phyloP scores from a whole-genome alignment of 352 stramenopile species.

The Phytophthora syringae region DNA sequence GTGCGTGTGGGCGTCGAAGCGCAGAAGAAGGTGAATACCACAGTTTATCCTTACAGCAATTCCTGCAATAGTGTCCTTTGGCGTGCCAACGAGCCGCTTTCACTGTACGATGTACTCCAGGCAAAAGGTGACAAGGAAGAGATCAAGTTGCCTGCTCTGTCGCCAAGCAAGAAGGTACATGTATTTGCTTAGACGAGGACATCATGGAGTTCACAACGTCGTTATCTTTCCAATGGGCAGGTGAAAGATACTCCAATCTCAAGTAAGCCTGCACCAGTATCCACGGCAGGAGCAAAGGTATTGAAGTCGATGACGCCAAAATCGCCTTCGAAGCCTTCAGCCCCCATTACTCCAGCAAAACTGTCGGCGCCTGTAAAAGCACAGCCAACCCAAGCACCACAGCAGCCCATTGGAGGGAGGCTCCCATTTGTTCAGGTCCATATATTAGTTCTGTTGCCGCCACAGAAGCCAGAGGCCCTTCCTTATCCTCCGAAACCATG shows the following conservation, averaged over 20 bases:
- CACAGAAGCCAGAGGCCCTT: background rate
- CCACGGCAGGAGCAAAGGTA: conserved; percentile 6
- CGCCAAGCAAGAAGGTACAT: conserved; percentile 43
- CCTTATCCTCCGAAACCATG: conserved; percentile 1
- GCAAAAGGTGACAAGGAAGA: conserved; percentile 40
- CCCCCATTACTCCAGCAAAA: conserved; percentile 14
- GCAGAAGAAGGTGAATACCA: conserved; percentile 20
- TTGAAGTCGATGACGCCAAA: conserved; percentile 16
- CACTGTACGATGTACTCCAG: background rate
- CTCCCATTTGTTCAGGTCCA: background rate
- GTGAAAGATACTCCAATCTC: conserved; percentile 23
- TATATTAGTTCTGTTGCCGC: background rate
- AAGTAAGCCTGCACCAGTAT: conserved; percentile 15
- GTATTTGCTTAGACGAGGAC: no score
- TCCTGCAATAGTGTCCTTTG: background rate
- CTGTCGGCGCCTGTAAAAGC: conserved; percentile 21
- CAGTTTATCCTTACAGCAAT: background rate
- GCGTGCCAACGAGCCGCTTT: background rate
- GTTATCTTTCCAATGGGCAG: conserved; percentile 4
- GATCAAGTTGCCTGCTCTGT: conserved; percentile 54
- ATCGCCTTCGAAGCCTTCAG: conserved; percentile 16
- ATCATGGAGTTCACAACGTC: background rate
- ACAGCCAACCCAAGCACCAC: background rate
- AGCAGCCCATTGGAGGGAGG: background rate
- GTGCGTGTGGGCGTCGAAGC: conserved; percentile 3